These are phyloP conservation scores for Populus nigra DNA, from an alignment of 345 rosid genomes.

Conservation along the genomic window DNA sequence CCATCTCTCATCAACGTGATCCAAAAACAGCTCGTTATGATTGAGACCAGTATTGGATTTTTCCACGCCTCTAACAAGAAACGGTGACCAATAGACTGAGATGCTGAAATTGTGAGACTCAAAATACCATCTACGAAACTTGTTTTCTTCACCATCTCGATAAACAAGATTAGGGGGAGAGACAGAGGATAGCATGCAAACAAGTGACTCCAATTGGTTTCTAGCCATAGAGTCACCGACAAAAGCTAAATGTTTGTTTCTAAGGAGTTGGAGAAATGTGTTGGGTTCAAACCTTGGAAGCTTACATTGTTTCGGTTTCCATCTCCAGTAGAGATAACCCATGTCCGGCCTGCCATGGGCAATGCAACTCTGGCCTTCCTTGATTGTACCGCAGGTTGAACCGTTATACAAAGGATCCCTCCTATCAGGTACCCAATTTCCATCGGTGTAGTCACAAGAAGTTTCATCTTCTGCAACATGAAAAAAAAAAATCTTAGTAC, in stretches of 20 bases:
- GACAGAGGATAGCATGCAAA: conserved; percentile 68
- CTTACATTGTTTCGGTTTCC: conserved; percentile 71
- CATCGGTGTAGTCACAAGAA: conserved; percentile 69
- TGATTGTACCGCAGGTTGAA: conserved; percentile 73
- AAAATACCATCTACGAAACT: conserved; percentile 76
- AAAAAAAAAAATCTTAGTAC: not conserved
- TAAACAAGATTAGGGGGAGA: conserved; percentile 58
- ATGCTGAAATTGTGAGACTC: conserved; percentile 48
- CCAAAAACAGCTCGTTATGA: conserved; percentile 66
- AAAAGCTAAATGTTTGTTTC: conserved; percentile 72
- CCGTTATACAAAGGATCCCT: conserved; percentile 75
- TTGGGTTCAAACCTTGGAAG: conserved; percentile 84
- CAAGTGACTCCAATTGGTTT: conserved; percentile 86
- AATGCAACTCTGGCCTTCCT: conserved; percentile 80
- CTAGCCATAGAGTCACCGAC: conserved; percentile 99
- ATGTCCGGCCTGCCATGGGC: conserved; percentile 79
- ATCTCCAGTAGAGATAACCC: conserved; percentile 84
- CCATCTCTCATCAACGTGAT: conserved; percentile 77
- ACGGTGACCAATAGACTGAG: conserved; percentile 95
- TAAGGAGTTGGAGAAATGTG: conserved; percentile 54
- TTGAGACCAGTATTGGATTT: conserved; percentile 58
- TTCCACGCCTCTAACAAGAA: conserved; percentile 78
- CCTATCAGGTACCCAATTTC: conserved; percentile 71
- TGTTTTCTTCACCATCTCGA: conserved; percentile 66
- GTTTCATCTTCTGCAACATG: conserved; percentile 37